phyloP scores from a whole-genome alignment of 1,284 basidiomycete genomes.

The Moesziomyces parantarcticus region DNA sequence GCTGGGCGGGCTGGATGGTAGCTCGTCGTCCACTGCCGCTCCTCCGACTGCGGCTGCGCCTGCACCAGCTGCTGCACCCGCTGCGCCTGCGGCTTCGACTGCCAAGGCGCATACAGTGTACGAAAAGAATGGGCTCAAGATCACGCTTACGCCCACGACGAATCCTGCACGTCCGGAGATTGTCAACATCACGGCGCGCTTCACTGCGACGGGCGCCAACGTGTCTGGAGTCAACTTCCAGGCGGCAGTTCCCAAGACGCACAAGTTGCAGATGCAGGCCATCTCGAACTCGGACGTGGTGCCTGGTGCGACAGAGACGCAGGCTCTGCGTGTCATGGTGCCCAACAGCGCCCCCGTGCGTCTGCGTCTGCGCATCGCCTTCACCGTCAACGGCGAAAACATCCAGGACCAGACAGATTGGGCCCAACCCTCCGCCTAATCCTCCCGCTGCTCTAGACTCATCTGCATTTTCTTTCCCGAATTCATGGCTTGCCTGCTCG shows the following conservation, averaged over 20 bases:
- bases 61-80: constrained; percentile 68
- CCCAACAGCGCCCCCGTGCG: constrained; percentile 84
- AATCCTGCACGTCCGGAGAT: constrained; percentile 82
- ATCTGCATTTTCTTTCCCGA: neutral
- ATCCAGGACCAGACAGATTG: constrained; percentile 94
- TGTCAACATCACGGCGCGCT: constrained; percentile 88
- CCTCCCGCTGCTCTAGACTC: neutral
- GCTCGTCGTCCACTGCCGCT: constrained; percentile 14
- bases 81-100: constrained; percentile 66
- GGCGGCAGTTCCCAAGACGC: constrained; percentile 97
- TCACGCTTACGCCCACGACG: constrained; percentile 88
- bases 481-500: neutral
- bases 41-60: constrained; percentile 75
- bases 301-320: constrained; percentile 86
- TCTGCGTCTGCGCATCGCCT: constrained; percentile 86
- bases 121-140: constrained; percentile 86
- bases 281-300: constrained; percentile 86
- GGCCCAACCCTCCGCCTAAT: constrained; percentile 33
- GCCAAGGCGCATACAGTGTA: constrained; percentile 82
- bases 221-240: constrained; percentile 83
- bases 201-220: constrained; percentile 75
- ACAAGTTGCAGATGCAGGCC: constrained; percentile 97
- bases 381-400: constrained; percentile 73
- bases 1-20: constrained; percentile 52
- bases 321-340: constrained; percentile 91